Percentiles rank a stretch among this genome's conserved stretches.
phyloP scores from a whole-genome alignment of 768 basidiomycete genomes.

The Tricholoma bakamatsutake region DNA sequence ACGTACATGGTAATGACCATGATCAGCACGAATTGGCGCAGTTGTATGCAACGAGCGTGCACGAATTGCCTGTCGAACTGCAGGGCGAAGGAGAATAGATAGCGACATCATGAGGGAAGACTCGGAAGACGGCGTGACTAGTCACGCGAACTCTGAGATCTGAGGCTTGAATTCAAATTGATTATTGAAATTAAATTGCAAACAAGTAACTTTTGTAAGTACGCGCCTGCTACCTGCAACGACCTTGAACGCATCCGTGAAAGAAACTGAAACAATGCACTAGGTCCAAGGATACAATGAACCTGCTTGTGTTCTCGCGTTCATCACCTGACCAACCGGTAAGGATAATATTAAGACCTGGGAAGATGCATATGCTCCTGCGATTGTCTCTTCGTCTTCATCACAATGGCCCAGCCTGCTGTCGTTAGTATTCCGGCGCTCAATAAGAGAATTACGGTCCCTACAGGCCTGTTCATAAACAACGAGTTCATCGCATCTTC shows the following conservation, averaged over 20 bases:
- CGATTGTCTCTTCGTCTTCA: neutral
- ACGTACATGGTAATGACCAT: slow-evolving; percentile 55
- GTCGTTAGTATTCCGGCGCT: slow-evolving; percentile 35
- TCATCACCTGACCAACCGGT: slow-evolving; percentile 7
- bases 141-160: slow-evolving; percentile 4
- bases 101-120: slow-evolving; percentile 26
- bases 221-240: too few relatives aligned
- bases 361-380: slow-evolving; percentile 4
- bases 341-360: neutral
- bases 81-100: slow-evolving; percentile 37
- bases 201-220: too few relatives aligned
- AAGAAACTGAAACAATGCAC: too few relatives aligned
- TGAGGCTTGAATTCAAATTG: too few relatives aligned
- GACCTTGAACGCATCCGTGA: too few relatives aligned
- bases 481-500: slow-evolving; percentile 80
- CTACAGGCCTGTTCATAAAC: slow-evolving; percentile 88
- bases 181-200: too few relatives aligned
- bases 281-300: too few relatives aligned
- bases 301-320: neutral
- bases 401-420: slow-evolving; percentile 41
- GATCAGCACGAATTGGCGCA: slow-evolving; percentile 37
- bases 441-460: slow-evolving; percentile 52
- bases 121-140: slow-evolving; percentile 11
- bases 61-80: slow-evolving; percentile 32
- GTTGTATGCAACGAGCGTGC: slow-evolving; percentile 35